phyloP scores from a whole-genome alignment of 495 filamentous ascomycete genomes.

The Polyplosphaeria fusca region DNA sequence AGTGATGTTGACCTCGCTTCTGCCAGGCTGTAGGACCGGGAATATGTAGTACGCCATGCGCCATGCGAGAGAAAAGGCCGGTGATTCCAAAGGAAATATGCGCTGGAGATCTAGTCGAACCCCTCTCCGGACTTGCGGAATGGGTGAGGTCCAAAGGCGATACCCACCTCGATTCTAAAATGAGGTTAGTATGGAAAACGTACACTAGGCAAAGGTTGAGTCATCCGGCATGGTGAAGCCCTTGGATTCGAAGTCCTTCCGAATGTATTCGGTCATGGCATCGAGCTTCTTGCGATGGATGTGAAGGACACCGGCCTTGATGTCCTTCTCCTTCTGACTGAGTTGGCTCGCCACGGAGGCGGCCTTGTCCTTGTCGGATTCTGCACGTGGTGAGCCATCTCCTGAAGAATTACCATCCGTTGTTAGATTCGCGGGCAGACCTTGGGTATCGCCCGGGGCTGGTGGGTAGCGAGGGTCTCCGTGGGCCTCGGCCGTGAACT shows the following conservation, averaged over 20 bases:
- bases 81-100: no score
- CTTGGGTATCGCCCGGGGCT: neutral
- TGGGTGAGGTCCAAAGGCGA: no score
- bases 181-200: no score
- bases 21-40: no score
- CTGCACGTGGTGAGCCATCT: neutral
- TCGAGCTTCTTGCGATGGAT: conserved; percentile 45
- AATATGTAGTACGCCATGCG: no score
- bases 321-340: conserved; percentile 36
- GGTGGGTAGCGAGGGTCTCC: conserved; percentile 39
- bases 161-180: no score
- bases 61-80: no score
- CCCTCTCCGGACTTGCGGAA: no score
- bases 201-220: conserved; percentile 27
- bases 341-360: conserved; percentile 25
- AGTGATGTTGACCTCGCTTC: no score
- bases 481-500: conserved; percentile 34
- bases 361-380: conserved; percentile 8
- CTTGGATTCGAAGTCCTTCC: conserved; percentile 35
- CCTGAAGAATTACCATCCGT: neutral
- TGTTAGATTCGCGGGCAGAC: neutral
- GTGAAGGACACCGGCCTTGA: conserved; percentile 35
- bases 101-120: no score
- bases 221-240: conserved; percentile 44
- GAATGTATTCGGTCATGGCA: conserved; percentile 38